Percentiles rank a stretch among this genome's conserved stretches.
These are phyloP conservation scores for Mesembryanthemum crystallinum DNA, from an alignment of 148 eudicot species.

Conservation along the genomic window DNA sequence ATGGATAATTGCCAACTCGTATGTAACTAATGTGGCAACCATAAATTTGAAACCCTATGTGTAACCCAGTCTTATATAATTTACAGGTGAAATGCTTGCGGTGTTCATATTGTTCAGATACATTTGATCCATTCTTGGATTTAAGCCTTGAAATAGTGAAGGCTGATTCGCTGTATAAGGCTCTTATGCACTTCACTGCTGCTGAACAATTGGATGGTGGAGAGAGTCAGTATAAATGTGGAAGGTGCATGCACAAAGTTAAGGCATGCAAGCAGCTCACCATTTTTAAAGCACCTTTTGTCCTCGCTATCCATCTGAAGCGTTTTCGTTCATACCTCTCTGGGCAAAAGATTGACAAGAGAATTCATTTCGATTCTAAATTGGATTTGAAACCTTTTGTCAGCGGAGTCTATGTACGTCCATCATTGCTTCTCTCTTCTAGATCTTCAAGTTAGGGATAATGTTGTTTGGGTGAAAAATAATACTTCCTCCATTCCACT, in stretches of 20 bases:
- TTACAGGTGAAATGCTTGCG: slow-evolving; percentile 87
- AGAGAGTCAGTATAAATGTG: slow-evolving; percentile 78
- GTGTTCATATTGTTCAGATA: slow-evolving; percentile 76
- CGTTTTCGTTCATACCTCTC: slow-evolving; percentile 66
- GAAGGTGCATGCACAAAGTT: slow-evolving; percentile 87
- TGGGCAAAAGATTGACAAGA: slow-evolving; percentile 82
- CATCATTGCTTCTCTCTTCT: slow-evolving; percentile 5
- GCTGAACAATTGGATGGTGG: slow-evolving; percentile 89
- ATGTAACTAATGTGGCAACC: too few species aligned
- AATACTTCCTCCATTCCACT: background rate
- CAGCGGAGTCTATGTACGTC: slow-evolving; percentile 72
- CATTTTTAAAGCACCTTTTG: slow-evolving; percentile 74
- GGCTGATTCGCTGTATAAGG: slow-evolving; percentile 71
- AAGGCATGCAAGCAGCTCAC: slow-evolving; percentile 87
- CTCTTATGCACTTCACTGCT: slow-evolving; percentile 74
- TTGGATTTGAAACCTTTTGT: slow-evolving; percentile 86
- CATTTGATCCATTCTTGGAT: slow-evolving; percentile 88
- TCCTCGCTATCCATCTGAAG: slow-evolving; percentile 79
- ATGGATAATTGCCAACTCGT: too few species aligned
- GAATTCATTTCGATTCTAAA: slow-evolving; percentile 61
- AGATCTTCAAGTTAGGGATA: background rate
- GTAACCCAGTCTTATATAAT: background rate
- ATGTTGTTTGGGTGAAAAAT: background rate
- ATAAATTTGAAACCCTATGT: too few species aligned
- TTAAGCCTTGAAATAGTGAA: slow-evolving; percentile 83